Conservation (phyloP, 2,329 filamentous ascomycete species). For the Clonostachys sp. region DNA sequence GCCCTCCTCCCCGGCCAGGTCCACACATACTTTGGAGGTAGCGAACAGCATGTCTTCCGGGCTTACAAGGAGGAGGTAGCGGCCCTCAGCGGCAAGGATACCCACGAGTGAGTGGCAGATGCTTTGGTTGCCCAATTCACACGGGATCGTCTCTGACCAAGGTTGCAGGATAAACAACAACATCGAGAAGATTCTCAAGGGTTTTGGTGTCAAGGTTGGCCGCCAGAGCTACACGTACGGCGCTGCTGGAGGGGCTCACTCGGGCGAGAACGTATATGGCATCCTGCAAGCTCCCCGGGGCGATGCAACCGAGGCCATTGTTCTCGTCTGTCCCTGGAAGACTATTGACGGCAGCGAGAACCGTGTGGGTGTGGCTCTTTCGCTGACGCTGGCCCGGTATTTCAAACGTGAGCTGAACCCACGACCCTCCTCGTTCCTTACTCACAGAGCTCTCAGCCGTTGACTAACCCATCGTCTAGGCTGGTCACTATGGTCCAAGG, state of each 20-base stretch:
- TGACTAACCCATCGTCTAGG: conserved; percentile 36
- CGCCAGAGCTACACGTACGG: conserved; percentile 84
- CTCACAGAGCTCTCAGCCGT: neutral
- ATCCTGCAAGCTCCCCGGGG: conserved; percentile 90
- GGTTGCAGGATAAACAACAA: conserved; percentile 59
- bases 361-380: conserved; percentile 79
- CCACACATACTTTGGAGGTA: conserved; percentile 95
- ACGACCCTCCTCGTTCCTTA: neutral
- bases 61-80: conserved; percentile 76
- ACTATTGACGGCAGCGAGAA: conserved; percentile 78
- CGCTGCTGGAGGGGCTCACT: conserved; percentile 67
- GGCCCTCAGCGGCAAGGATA: neutral
- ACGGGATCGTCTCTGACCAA: neutral
- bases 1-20: conserved; percentile 93
- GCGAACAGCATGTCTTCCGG: conserved; percentile 90
- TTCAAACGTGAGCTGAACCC: conserved; percentile 65
- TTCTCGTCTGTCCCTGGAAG: conserved; percentile 83
- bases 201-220: conserved; percentile 80
- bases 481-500: conserved; percentile 98
- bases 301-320: conserved; percentile 95
- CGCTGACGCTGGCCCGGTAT: conserved; percentile 84
- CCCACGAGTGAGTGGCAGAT: no score
- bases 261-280: conserved; percentile 88
- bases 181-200: conserved; percentile 70
- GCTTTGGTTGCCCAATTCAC: neutral